phyloP scores from a whole-genome alignment of 2,329 filamentous ascomycete species.

The Talaromyces sp. region DNA sequence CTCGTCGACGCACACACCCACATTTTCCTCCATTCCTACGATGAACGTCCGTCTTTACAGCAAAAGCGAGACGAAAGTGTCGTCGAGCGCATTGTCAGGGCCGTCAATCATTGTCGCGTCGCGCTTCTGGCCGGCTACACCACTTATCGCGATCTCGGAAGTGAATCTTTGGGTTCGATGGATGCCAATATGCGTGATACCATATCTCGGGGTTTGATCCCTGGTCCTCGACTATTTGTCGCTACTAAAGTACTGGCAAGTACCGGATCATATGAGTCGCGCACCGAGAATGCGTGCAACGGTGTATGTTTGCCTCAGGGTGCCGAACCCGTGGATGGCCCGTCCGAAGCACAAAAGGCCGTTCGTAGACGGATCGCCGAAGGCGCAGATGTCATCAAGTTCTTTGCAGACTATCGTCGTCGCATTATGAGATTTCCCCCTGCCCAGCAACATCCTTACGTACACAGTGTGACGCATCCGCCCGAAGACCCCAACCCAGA shows the following conservation, averaged over 20 bases:
- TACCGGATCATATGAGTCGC: background rate
- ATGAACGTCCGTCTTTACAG: background rate
- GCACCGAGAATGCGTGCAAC: background rate
- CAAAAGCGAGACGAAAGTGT: background rate
- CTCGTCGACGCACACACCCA: background rate
- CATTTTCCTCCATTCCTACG: background rate
- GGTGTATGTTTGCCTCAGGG: background rate
- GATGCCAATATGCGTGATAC: background rate
- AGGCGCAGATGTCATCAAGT: background rate
- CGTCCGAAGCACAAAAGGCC: background rate
- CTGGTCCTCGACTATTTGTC: background rate
- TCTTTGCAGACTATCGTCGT: background rate
- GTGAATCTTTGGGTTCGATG: background rate
- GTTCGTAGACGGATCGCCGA: background rate
- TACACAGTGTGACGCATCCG: background rate
- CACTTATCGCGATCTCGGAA: background rate
- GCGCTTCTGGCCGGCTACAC: background rate
- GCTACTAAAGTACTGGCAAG: background rate
- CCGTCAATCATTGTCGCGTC: background rate
- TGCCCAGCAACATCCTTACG: background rate
- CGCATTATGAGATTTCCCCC: background rate
- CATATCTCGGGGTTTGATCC: background rate
- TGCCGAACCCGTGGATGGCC: background rate
- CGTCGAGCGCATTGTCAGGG: background rate
- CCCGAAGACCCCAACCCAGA: constrained; percentile 37